These are phyloP conservation scores for Vaccinium macrocarpon DNA, from an alignment of 148 eudicot genomes.

Conservation along the genomic window DNA sequence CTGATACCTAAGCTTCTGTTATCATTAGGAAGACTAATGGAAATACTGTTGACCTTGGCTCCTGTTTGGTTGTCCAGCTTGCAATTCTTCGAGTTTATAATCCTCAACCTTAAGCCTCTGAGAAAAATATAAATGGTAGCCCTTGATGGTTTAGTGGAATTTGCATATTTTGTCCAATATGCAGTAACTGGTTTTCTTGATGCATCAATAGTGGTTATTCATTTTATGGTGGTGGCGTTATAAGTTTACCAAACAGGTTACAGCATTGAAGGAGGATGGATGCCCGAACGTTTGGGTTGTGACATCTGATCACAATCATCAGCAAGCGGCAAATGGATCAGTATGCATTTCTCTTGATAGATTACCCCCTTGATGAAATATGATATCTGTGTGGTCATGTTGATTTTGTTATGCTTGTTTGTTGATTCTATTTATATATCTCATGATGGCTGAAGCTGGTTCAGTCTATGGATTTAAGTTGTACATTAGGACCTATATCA, in stretches of 20 bases:
- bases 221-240: not conserved
- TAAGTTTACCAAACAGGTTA: slow-evolving; percentile 52
- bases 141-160: not conserved
- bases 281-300: slow-evolving; percentile 97
- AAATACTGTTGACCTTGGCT: not conserved
- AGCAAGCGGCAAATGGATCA: slow-evolving; percentile 84
- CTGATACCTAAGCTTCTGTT: not conserved
- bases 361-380: not conserved
- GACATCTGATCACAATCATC: slow-evolving; percentile 88
- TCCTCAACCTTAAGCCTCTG: not conserved
- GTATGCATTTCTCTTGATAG: slow-evolving; percentile 42
- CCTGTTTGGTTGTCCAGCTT: not conserved
- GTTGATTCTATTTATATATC: not conserved
- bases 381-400: not conserved
- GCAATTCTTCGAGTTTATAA: not conserved
- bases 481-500: not conserved
- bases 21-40: not conserved
- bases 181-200: slow-evolving; percentile 5
- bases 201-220: slow-evolving; percentile 2
- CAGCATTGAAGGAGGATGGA: slow-evolving; percentile 84
- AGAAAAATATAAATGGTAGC: not conserved
- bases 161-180: not conserved
- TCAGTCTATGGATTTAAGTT: not conserved
- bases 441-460: not conserved
- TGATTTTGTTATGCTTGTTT: not conserved